These are phyloP conservation scores for Tricholoma terreum DNA, from an alignment of 768 basidiomycete species.

Conservation along the genomic window DNA sequence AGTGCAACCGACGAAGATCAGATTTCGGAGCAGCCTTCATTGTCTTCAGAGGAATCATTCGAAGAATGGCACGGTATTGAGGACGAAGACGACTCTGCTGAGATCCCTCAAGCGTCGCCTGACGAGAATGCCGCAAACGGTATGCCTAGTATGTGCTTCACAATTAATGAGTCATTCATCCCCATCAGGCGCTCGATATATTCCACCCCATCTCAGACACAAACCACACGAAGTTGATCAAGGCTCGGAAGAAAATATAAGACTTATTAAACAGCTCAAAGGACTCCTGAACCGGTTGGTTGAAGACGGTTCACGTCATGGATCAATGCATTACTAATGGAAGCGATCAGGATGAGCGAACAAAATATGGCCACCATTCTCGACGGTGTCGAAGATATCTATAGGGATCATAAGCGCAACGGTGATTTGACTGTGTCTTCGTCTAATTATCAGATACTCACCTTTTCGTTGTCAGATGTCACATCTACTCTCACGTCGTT, in stretches of 20 bases:
- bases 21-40: background rate
- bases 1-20: conserved; percentile 7
- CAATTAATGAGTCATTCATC: background rate
- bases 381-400: conserved; percentile 70
- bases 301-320: background rate
- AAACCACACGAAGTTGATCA: conserved; percentile 21
- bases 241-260: conserved; percentile 41
- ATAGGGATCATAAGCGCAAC: conserved; percentile 73
- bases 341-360: conserved; percentile 73
- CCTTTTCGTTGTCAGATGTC: conserved; percentile 53
- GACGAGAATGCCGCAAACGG: background rate
- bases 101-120: background rate
- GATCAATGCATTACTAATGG: background rate
- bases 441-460: background rate
- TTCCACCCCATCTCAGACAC: conserved; percentile 79
- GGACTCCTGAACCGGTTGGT: conserved; percentile 82
- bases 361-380: conserved; percentile 80
- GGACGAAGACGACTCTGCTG: background rate
- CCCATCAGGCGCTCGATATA: conserved; percentile 49
- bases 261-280: conserved; percentile 75
- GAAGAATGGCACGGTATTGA: conserved; percentile 41
- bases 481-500: conserved; percentile 74
- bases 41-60: conserved; percentile 22
- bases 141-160: background rate
- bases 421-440: conserved; percentile 40